Conservation (phyloP, 2,329 filamentous ascomycete species). For the Lasiodiplodia gonubiensis region DNA sequence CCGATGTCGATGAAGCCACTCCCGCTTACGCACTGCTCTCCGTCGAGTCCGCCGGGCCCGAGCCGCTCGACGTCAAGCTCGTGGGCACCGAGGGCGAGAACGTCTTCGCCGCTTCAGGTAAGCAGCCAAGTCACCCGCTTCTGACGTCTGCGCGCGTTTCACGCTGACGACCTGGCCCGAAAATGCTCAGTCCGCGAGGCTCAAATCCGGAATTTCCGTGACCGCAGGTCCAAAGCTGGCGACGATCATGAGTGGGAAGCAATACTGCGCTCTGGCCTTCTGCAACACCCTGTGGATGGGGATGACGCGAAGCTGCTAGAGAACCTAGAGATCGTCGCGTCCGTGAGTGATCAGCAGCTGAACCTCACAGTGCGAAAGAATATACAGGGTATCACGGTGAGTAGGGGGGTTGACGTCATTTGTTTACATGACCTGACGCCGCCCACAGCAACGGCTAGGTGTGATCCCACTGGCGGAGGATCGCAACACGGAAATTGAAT, state of each 20-base stretch:
- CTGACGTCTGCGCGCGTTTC: constrained; percentile 34
- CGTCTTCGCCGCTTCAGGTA: constrained; percentile 64
- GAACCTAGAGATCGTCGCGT: constrained; percentile 64
- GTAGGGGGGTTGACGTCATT: constrained; percentile 36
- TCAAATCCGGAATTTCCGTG: constrained; percentile 36
- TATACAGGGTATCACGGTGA: constrained; percentile 68
- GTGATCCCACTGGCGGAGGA: constrained; percentile 63
- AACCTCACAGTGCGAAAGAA: constrained; percentile 69
- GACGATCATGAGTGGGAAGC: constrained; percentile 67
- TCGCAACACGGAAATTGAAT: constrained; percentile 64
- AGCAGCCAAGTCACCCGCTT: constrained; percentile 43
- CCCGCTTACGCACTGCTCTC: constrained; percentile 65
- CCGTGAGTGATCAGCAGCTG: constrained; percentile 59
- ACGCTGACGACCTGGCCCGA: constrained; percentile 27
- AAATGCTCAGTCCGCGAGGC: constrained; percentile 40
- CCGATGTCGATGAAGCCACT: constrained; percentile 48
- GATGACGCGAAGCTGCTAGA: constrained; percentile 54
- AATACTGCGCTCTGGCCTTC: constrained; percentile 64
- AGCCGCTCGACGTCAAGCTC: constrained; percentile 68
- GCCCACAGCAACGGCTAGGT: constrained; percentile 69
- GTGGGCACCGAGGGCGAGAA: constrained; percentile 71
- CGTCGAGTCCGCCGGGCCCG: constrained; percentile 58
- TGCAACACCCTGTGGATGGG: constrained; percentile 41
- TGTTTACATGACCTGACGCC: constrained; percentile 23
- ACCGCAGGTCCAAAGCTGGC: constrained; percentile 35